Base-by-base conservation (phyloP, 1,139 yeast genomes). In the Geotrichum phurueaensis region DNA sequence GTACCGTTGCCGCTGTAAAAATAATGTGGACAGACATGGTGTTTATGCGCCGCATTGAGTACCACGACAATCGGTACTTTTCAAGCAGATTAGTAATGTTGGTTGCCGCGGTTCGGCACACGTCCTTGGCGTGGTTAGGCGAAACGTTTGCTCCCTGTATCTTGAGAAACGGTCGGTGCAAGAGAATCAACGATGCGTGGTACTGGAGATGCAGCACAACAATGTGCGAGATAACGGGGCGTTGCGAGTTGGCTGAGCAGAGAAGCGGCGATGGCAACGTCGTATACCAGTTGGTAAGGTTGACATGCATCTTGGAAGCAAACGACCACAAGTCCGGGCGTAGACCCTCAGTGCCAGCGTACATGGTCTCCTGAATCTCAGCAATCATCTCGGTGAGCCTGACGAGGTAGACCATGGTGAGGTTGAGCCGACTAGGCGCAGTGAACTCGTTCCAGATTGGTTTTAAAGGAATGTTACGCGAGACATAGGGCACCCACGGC, bases 1-100 rank as follows among this genome's bases (percentile, higher is more conserved):
- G 64, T 20, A 62, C 51, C 2, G 69, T 65, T 15, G 69, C 67
- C 4, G 69, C 69, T 13, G 69, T 65, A 57, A 67, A 67, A 2
- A 65, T 62, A 15, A 66, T 61, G 48, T 67, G 65, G 7, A 66
- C 67, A 15, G 67, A 60, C 33, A 65, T 53, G 33, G 63, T 62
- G 15, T 66, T 65, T 6, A 67, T 66, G 52, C 68, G 56, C 20
- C 66, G 60, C 48, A 67, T 54, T 1, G 67, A 45, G 56, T 67
- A 67, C 57, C 59, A 56, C 18, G 57, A 43, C 48, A 49, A 52
- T 13, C 54, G 56, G 45, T 62, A 61, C 20, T 54, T 54, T 23
- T 58, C 54, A 5, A 62, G 23, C 22, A 62, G 45, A 20, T 51
- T 61, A 18, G 64, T 54, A 9, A 62, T 58, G 31, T 48, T 53